A percentile compares a stretch with the other conserved stretches of the same genome.
Evolutionary conservation across 176 grass and related monocot genomes (phyloP).

Genomic region (Oryza rufipogon): DNA sequence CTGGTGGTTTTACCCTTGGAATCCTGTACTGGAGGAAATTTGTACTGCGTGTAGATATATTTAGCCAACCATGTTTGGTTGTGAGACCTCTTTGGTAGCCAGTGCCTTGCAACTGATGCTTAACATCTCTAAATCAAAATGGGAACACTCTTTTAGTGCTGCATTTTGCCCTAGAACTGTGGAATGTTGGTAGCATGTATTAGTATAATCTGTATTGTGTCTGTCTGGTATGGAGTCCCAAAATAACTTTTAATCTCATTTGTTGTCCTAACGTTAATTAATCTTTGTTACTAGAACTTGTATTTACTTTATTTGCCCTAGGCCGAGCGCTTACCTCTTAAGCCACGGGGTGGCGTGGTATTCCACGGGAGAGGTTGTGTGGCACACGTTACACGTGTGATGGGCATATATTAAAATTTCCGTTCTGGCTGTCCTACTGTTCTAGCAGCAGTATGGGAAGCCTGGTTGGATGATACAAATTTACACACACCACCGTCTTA

Average conservation of each 20-base stretch:
- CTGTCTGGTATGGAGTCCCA: neutral
- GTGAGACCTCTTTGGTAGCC: neutral
- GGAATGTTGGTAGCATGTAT: neutral
- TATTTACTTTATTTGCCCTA: constrained; percentile 55
- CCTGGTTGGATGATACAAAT: constrained; percentile 42
- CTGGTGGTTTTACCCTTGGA: neutral
- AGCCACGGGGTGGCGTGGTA: constrained; percentile 80
- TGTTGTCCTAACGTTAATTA: neutral
- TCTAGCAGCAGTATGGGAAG: constrained; percentile 27
- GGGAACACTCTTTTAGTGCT: too few species aligned
- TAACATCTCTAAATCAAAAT: neutral
- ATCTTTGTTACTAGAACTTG: neutral
- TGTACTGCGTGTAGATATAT: neutral
- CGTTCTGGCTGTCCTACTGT: constrained; percentile 46
- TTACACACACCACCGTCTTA: neutral
- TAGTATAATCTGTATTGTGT: neutral
- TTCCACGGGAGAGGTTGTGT: constrained; percentile 85
- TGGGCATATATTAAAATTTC: constrained; percentile 69
- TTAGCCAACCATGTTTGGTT: too few species aligned
- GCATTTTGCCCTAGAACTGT: neutral
- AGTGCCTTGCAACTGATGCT: neutral
- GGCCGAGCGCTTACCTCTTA: constrained; percentile 75
- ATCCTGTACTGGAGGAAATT: neutral
- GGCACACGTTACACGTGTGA: constrained; percentile 74
- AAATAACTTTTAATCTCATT: neutral